These are phyloP conservation scores for Triglochin maritima DNA, from an alignment of 106 monocot species.

Conservation along the genomic window DNA sequence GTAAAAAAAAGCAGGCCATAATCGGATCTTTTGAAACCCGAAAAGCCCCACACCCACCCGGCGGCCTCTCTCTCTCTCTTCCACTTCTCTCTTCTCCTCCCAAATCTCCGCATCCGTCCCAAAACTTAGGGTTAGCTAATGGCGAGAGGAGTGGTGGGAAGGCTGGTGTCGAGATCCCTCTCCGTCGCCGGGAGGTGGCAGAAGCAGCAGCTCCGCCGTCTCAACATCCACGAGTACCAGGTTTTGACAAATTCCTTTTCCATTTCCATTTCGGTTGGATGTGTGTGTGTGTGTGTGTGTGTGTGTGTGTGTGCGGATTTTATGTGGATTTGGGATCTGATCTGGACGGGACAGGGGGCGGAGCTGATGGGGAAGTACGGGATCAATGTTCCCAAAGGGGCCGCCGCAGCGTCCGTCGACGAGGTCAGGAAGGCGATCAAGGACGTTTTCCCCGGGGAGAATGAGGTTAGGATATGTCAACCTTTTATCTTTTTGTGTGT, in stretches of 20 bases:
- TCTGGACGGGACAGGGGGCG: constrained; percentile 38
- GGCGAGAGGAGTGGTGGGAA: constrained; percentile 63
- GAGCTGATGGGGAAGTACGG: constrained; percentile 91
- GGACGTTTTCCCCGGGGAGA: constrained; percentile 50
- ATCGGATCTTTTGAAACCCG: too few species aligned
- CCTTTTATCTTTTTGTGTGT: too few species aligned
- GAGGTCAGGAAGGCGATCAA: constrained; percentile 56
- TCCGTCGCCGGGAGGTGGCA: constrained; percentile 68
- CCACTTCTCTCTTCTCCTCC: background rate
- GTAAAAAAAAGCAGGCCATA: too few species aligned
- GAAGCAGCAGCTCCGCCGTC: constrained; percentile 91
- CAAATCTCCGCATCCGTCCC: background rate
- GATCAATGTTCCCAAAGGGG: constrained; percentile 80
- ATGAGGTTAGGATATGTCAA: constrained; percentile 39
- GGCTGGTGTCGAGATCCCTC: constrained; percentile 46
- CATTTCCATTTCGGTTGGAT: background rate
- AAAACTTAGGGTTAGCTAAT: constrained; percentile 15
- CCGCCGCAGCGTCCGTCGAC: constrained; percentile 48
- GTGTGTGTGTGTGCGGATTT: background rate
- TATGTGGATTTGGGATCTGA: background rate
- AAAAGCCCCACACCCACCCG: background rate
- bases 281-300: background rate
- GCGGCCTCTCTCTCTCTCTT: background rate
- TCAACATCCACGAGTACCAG: constrained; percentile 99
- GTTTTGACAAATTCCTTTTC: constrained; percentile 13